phyloP scores from a whole-genome alignment of 2,329 filamentous ascomycete species.

The Diaporthe citriasiana region DNA sequence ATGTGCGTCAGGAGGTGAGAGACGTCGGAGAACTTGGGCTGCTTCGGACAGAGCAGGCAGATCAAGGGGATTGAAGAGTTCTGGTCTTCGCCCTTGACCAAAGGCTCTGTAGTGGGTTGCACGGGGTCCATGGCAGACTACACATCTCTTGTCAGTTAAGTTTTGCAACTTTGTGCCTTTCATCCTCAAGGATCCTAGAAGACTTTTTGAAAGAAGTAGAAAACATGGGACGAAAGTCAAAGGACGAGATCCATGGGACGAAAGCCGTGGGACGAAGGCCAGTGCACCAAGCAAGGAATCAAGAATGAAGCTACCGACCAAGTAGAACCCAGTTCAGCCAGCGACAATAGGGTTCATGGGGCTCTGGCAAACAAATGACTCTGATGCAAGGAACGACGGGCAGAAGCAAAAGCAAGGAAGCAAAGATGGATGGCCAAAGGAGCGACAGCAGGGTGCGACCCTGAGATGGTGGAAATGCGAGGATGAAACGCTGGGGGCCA shows the following conservation, averaged over 20 bases:
- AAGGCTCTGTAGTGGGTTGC: background rate
- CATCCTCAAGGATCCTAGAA: no score
- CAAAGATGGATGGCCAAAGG: slow-evolving; percentile 45
- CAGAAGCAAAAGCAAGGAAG: slow-evolving; percentile 41
- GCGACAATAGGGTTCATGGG: background rate
- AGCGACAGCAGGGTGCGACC: slow-evolving; percentile 47
- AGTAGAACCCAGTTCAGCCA: background rate
- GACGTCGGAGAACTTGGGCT: slow-evolving; percentile 86
- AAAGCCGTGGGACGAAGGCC: background rate
- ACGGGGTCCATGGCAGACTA: slow-evolving; percentile 35
- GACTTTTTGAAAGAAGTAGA: background rate
- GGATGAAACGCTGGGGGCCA: background rate
- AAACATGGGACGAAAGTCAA: background rate
- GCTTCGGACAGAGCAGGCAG: slow-evolving; percentile 87
- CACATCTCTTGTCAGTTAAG: background rate
- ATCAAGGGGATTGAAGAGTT: slow-evolving; percentile 71
- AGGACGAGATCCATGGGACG: background rate
- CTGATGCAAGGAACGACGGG: slow-evolving; percentile 2
- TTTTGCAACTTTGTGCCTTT: background rate
- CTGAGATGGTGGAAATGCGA: slow-evolving; percentile 43
- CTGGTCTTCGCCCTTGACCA: slow-evolving; percentile 26
- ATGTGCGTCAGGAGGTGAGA: slow-evolving; percentile 95
- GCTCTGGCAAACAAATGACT: background rate
- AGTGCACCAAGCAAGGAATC: background rate
- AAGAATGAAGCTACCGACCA: slow-evolving; percentile 18